Percentiles rank a stretch among this genome's conserved stretches.
Evolutionary conservation across 179 eudicot genomes (phyloP).

Genomic region (Beta corolliflora): DNA sequence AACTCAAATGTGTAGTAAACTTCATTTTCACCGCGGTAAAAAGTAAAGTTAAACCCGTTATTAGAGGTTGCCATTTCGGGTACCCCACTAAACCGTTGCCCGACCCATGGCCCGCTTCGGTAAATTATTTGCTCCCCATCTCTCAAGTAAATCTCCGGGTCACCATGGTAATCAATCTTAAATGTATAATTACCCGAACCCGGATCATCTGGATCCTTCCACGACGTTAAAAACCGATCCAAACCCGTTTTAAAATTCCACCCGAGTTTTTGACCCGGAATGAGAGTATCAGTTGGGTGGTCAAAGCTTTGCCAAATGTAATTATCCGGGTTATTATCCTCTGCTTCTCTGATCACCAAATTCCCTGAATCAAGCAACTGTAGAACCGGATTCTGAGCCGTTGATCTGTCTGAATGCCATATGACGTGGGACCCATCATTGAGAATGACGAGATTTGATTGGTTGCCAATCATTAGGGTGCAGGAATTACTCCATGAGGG

Average conservation of each 20-base stretch:
- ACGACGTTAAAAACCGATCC: constrained; percentile 39
- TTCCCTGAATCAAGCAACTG: constrained; percentile 52
- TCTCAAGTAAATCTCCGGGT: constrained; percentile 49
- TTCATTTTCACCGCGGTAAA: constrained; percentile 27
- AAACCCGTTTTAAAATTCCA: constrained; percentile 32
- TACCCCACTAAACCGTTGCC: constrained; percentile 73
- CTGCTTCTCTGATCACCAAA: constrained; percentile 42
- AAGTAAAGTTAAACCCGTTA: constrained; percentile 35
- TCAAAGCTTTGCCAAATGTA: constrained; percentile 54
- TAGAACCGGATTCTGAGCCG: constrained; percentile 33
- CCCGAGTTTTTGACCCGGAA: constrained; percentile 53
- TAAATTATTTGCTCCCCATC: constrained; percentile 21
- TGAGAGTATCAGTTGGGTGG: constrained; percentile 45
- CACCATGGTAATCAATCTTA: constrained; percentile 52
- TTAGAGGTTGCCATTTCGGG: constrained; percentile 58
- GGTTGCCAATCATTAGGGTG: constrained; percentile 18
- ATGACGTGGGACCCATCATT: constrained; percentile 11
- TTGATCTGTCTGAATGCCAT: constrained; percentile 27
- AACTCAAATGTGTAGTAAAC: constrained; percentile 43
- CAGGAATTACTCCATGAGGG: constrained; percentile 28
- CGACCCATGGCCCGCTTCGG: constrained; percentile 90
- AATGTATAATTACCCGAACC: constrained; percentile 48
- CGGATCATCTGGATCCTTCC: constrained; percentile 48
- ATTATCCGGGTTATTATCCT: constrained; percentile 17
- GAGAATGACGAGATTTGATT: constrained; percentile 27